Evolutionary conservation across 352 stramenopile genomes (phyloP).

Genomic region (Globisporangium solare): DNA sequence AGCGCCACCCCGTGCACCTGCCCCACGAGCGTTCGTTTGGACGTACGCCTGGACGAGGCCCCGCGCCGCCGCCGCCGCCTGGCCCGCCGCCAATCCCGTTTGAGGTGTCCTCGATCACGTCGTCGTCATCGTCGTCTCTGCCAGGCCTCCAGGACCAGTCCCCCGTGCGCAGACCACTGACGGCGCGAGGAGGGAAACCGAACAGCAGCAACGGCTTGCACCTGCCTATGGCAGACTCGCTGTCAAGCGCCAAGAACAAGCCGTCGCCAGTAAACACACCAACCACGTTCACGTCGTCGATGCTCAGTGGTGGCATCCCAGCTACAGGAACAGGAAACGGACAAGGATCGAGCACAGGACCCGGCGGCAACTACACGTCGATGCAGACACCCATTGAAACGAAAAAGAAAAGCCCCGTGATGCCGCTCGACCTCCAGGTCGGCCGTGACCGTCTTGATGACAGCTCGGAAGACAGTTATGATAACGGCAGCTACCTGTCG

Average conservation of each 20-base stretch:
- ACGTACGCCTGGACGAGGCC: constrained; percentile 7
- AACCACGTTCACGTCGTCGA: neutral
- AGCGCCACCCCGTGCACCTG: constrained; percentile 9
- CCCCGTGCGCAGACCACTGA: neutral
- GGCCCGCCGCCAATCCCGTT: constrained; percentile 2
- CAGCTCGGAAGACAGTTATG: constrained; percentile 71
- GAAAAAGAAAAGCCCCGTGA: constrained; percentile 23
- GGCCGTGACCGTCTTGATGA: constrained; percentile 52
- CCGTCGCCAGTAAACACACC: neutral
- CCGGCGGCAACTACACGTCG: constrained; percentile 30
- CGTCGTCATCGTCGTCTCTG: constrained; percentile 5
- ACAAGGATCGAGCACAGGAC: neutral
- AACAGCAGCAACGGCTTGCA: constrained; percentile 4
- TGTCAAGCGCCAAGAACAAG: constrained; percentile 4
- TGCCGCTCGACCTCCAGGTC: constrained; percentile 11
- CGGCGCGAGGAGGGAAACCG: neutral
- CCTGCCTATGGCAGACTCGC: constrained; percentile 13
- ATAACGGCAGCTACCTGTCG: constrained; percentile 62
- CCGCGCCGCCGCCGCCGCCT: constrained; percentile 7
- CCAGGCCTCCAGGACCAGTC: constrained; percentile 4
- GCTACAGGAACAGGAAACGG: neutral
- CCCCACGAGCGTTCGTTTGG: constrained; percentile 3
- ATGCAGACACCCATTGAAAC: constrained; percentile 55
- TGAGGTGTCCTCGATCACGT: constrained; percentile 1
- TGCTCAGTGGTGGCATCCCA: neutral